phyloP scores from a whole-genome alignment of 2,329 filamentous ascomycete genomes.

The Botrytis paeoniae region DNA sequence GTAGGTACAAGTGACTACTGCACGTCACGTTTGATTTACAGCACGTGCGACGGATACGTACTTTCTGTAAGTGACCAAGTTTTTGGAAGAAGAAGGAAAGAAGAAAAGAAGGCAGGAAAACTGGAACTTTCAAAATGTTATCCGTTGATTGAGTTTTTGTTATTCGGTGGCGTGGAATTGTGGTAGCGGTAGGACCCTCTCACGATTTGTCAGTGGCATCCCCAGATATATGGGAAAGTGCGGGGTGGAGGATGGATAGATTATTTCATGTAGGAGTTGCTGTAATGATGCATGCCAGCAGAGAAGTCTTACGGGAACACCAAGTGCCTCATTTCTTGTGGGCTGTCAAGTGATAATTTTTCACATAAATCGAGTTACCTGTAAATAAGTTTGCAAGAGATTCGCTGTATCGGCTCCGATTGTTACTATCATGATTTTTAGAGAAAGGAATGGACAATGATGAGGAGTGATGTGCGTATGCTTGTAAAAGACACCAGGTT shows the following conservation, averaged over 20 bases:
- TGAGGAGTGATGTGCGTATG: background rate
- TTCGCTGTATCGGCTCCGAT: background rate
- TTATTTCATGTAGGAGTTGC: background rate
- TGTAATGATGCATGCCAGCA: background rate
- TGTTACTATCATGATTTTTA: no score
- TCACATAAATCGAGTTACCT: background rate
- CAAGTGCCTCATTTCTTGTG: background rate
- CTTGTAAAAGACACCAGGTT: background rate
- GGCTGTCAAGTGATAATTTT: background rate
- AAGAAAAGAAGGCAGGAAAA: background rate
- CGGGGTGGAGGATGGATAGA: background rate
- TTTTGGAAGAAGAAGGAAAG: background rate
- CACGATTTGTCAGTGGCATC: background rate
- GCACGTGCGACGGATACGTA: constrained; percentile 16
- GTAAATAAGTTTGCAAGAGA: background rate
- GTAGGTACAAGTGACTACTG: constrained; percentile 11
- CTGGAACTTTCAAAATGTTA: background rate
- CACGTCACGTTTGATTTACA: constrained; percentile 17
- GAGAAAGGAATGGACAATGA: background rate
- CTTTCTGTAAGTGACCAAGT: constrained; percentile 8
- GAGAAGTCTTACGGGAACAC: background rate
- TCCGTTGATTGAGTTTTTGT: background rate
- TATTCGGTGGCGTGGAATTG: background rate
- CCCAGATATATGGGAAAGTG: constrained; percentile 1
- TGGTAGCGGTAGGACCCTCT: background rate